phyloP scores from a whole-genome alignment of 768 basidiomycete species.

The Pleurotus djamor region DNA sequence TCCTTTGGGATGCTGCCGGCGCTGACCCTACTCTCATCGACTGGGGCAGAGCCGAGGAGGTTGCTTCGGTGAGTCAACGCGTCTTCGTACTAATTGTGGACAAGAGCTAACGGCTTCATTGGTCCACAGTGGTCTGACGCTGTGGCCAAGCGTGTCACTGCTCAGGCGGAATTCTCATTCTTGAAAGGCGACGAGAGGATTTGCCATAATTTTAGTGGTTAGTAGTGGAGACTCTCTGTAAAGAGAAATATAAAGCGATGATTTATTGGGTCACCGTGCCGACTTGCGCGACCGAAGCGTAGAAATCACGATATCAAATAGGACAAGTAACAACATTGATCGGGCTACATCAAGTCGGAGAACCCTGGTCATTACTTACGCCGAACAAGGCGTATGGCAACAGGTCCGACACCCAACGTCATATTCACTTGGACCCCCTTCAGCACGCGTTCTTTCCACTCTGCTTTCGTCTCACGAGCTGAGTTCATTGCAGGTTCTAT shows the following conservation, averaged over 20 bases:
- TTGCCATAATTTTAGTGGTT: neutral
- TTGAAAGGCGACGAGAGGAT: neutral
- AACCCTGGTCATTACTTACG: too few relatives aligned
- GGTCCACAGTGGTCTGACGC: neutral
- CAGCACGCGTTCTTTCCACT: slow-evolving; percentile 21
- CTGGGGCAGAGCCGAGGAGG: neutral
- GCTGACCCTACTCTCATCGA: neutral
- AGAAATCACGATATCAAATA: too few relatives aligned
- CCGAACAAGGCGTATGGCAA: too few relatives aligned
- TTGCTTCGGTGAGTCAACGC: neutral
- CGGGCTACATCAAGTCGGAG: too few relatives aligned
- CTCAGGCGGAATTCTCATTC: neutral
- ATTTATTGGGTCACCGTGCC: too few relatives aligned
- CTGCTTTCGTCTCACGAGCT: slow-evolving; percentile 24
- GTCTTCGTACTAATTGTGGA: too few relatives aligned
- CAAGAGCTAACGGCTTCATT: neutral
- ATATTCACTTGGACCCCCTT: too few relatives aligned
- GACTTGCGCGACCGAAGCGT: too few relatives aligned
- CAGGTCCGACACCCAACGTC: too few relatives aligned
- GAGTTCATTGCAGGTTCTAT: slow-evolving; percentile 22
- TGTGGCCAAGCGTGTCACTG: neutral
- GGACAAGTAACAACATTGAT: too few relatives aligned
- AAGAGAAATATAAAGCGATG: too few relatives aligned
- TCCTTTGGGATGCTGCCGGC: neutral
- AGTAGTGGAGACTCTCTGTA: neutral